Evolutionary conservation across 2,329 filamentous ascomycete species (phyloP), one percentile per base, ranked within the genome.

Genomic region (Diaporthe destruens): DNA sequence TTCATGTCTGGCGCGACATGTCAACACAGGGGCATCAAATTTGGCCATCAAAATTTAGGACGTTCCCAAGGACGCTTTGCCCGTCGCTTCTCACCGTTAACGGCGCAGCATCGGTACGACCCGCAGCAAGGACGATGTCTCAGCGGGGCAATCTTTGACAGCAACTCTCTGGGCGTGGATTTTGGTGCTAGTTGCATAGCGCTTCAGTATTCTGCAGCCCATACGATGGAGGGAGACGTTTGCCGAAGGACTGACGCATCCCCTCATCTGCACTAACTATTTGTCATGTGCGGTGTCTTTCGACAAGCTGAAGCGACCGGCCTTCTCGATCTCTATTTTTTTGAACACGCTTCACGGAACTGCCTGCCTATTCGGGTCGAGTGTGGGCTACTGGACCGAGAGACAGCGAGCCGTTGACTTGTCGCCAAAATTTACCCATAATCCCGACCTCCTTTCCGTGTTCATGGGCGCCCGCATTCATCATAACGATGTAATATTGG

Each of bases 401-500:
- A 36, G 32, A 39, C 32, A 51, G 29, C 14, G 47, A 53, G 61
- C 47, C 36, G 47, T 34, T 47, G 25, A 66, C 32, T 51, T 53
- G 44, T 11, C 8, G 61, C 20, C 29, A 32, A 56, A 18, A 39
- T 34, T 49, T 34, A 32, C 67, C 29, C n/a, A 49, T 16, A 32
- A 25, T 29, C 18, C 68, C 47, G 59, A 16, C 32, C 14, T 6
- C 32, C 32, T 59, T 44, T 61, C 68, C 47, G 68, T 55, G 25
- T 23, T 23, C 18, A 16, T 69, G 55, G n/a, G 11, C 25, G 20
- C 12, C 18, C 34, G 18, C 68, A 61, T 12, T 14, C 55, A 61
- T 70, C 55, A 70, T 61, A 42, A 61, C 68, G 55, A 70, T 53
- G 68, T 70, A 53, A 59, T 70, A 29, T 34, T 39, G 44, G 20